Evolutionary conservation across 352 stramenopile species (phyloP).

Genomic region (Phytophthora idaei): DNA sequence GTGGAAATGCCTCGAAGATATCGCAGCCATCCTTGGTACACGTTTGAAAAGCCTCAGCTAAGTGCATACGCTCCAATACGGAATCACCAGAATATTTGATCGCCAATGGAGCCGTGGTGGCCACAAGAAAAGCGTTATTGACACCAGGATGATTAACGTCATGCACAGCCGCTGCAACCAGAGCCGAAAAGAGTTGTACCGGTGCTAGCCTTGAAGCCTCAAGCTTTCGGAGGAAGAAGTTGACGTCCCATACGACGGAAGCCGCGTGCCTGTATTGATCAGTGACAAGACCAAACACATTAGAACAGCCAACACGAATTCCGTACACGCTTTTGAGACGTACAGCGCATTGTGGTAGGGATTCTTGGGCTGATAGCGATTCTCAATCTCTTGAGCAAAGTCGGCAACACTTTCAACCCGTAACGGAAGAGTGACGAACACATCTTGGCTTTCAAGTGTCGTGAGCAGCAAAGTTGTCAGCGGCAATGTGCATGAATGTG

Average conservation of each 20-base stretch:
- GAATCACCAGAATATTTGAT: constrained; percentile 94
- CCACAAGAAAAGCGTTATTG: constrained; percentile 92
- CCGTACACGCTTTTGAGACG: constrained; percentile 10
- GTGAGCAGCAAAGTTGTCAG: constrained; percentile 66
- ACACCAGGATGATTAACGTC: constrained; percentile 93
- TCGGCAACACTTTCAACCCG: constrained; percentile 55
- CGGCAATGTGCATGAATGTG: constrained; percentile 47
- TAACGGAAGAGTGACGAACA: constrained; percentile 63
- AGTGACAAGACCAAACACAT: not conserved
- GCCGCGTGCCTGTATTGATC: constrained; percentile 55
- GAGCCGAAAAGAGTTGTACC: constrained; percentile 72
- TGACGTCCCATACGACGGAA: constrained; percentile 76
- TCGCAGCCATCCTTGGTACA: constrained; percentile 75
- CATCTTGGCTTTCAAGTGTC: constrained; percentile 68
- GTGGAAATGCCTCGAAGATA: constrained; percentile 65
- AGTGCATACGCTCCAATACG: constrained; percentile 88
- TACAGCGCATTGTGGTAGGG: constrained; percentile 84
- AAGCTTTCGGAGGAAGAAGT: constrained; percentile 64
- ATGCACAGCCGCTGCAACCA: constrained; percentile 91
- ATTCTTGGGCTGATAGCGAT: constrained; percentile 72
- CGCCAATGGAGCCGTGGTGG: constrained; percentile 81
- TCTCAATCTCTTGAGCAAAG: constrained; percentile 71
- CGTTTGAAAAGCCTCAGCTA: constrained; percentile 71
- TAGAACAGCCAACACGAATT: not conserved
- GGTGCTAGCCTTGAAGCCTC: constrained; percentile 41